Conservation (phyloP, 768 basidiomycete species). For the Nevesoporus exiguus region DNA sequence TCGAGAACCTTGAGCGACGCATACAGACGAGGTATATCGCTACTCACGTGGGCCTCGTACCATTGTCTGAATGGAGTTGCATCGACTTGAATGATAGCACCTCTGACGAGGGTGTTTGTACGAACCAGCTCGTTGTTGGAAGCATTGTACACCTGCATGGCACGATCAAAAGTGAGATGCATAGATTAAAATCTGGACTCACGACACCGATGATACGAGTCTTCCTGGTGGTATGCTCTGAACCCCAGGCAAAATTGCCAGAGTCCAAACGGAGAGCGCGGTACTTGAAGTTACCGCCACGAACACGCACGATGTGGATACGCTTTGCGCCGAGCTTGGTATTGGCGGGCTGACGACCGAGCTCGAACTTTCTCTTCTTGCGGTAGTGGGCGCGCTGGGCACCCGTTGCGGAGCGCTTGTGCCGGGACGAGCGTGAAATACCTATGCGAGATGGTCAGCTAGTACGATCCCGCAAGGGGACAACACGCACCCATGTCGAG, state of each 20-base stretch:
- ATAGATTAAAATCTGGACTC: constrained; percentile 35
- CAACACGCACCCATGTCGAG: constrained; percentile 71
- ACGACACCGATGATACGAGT: constrained; percentile 96
- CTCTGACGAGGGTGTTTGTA: constrained; percentile 98
- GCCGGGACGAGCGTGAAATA: constrained; percentile 95
- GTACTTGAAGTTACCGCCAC: constrained; percentile 94
- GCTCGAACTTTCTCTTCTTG: constrained; percentile 99
- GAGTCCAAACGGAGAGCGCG: constrained; percentile 94
- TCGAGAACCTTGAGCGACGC: constrained; percentile 1
- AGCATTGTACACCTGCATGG: constrained; percentile 86
- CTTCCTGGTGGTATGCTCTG: constrained; percentile 91
- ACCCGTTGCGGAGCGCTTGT: constrained; percentile 94
- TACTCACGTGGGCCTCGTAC: constrained; percentile 95
- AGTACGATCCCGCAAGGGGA: constrained; percentile 6
- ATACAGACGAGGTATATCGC: neutral
- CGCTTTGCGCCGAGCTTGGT: constrained; percentile 97
- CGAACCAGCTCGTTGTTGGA: constrained; percentile 99
- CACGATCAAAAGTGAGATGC: constrained; percentile 4
- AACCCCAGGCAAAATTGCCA: constrained; percentile 99
- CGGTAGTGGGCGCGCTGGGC: constrained; percentile 93
- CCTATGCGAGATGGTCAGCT: constrained; percentile 45
- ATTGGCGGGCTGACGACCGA: constrained; percentile 96
- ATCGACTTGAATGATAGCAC: constrained; percentile 95
- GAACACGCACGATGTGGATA: constrained; percentile 89
- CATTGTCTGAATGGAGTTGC: constrained; percentile 99